phyloP scores from a whole-genome alignment of 73 alveolate species.

The Tetrahymena thermophila region DNA sequence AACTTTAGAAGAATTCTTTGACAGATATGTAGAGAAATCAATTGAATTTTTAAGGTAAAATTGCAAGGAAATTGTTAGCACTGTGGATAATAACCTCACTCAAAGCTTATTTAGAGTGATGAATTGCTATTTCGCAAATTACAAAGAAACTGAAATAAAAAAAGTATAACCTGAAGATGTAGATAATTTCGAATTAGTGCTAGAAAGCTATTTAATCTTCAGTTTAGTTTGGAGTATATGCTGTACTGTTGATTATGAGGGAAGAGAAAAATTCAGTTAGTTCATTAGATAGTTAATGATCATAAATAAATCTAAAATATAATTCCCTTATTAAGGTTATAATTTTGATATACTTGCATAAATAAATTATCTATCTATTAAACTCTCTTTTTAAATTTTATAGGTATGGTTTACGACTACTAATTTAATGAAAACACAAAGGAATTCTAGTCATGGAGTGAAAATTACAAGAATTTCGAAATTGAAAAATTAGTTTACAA shows the following conservation, averaged over 20 bases:
- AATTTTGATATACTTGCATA: too few species aligned
- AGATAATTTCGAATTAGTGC: constrained; percentile 71
- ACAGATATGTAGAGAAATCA: constrained; percentile 67
- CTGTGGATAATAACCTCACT: constrained; percentile 73
- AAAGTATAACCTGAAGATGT: constrained; percentile 85
- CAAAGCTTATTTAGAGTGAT: constrained; percentile 73
- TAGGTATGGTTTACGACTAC: constrained; percentile 17
- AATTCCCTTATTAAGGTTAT: constrained; percentile 21
- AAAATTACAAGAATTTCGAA: constrained; percentile 69
- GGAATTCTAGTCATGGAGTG: constrained; percentile 85
- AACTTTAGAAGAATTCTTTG: constrained; percentile 61
- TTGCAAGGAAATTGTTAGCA: constrained; percentile 70
- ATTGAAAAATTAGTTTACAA: constrained; percentile 85
- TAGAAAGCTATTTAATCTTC: constrained; percentile 73
- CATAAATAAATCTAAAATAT: constrained; percentile 49
- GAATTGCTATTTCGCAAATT: constrained; percentile 80
- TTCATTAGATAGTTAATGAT: constrained; percentile 68
- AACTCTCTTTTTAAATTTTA: neutral
- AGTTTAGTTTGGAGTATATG: constrained; percentile 91
- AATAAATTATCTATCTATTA: neutral
- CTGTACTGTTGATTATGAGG: constrained; percentile 86
- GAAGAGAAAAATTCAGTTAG: constrained; percentile 83
- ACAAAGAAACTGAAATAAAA: constrained; percentile 84
- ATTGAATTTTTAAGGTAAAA: constrained; percentile 63
- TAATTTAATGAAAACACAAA: constrained; percentile 59